Evolutionary conservation across 2,329 filamentous ascomycete genomes (phyloP), one percentile per base, ranked within the genome.

Genomic region (Apiospora phragmitis): DNA sequence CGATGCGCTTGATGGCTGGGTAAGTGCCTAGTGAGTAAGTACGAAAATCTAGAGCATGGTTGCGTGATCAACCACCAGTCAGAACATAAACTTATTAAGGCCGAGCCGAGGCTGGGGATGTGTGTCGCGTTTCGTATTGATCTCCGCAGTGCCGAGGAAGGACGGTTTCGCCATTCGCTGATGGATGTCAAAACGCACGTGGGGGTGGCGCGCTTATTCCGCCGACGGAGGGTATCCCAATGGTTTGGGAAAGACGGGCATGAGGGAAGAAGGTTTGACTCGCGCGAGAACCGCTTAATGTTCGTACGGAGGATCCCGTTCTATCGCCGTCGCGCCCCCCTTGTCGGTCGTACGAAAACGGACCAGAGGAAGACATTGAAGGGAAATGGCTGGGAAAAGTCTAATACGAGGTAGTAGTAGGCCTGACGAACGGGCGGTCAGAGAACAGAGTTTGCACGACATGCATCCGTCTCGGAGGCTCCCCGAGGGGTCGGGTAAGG

Each of bases 361-460:
- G 55, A 29, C 9, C 11, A 35, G 55, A 62, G 8, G 18, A 1
- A n/a, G 11, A 21, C 32, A 51, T 24, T 29, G 18, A n/a, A 18
- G 3, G 8, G 18, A 18, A 18, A 5, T 21, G 45, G 8, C 6
- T 32, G 49, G 26, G n/a, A n/a, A n/a, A n/a, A n/a, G n/a, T n/a
- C n/a, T 8, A 21, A 8, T 16, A 55, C 42, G 21, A 26, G 26
- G 18, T 29, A 35, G 38, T n/a, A 32, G 55, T 21, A 38, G 55
- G 55, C 55, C 32, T 38, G 55, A 38, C 55, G 55, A 62, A 38
- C 55, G 32, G 55, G 55, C 55, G 55, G 55, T 62, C 55, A 62
- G 21, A 12, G 55, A 62, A 62, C 32, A 62, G 29, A 62, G 55
- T 62, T 62, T 62, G 55, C 51, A n/a, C 51, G 18, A 7, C 12